These are phyloP conservation scores for Malus hybrid DNA, from an alignment of 331 rosid species.

Conservation along the genomic window DNA sequence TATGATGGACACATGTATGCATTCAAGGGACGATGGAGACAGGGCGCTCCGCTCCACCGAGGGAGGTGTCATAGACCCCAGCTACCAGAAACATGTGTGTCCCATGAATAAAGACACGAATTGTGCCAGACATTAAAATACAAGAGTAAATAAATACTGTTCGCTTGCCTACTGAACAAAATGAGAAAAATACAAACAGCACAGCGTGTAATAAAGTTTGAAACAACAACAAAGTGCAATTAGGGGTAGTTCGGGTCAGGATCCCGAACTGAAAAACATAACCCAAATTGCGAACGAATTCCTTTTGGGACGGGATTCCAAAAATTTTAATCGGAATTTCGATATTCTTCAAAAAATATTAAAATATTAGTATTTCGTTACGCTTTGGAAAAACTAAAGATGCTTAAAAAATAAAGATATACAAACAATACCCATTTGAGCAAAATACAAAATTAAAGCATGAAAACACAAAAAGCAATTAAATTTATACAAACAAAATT, in stretches of 20 bases:
- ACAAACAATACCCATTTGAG: not conserved
- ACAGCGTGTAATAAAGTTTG: too few species aligned
- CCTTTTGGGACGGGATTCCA: too few species aligned
- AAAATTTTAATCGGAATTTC: too few species aligned
- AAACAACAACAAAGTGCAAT: too few species aligned
- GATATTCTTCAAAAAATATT: too few species aligned
- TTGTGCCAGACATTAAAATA: not conserved
- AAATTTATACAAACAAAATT: not conserved
- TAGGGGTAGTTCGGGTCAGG: not conserved
- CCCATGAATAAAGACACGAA: not conserved
- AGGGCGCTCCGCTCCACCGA: not conserved
- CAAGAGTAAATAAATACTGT: not conserved
- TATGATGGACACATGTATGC: not conserved
- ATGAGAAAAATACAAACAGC: not conserved
- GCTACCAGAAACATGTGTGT: not conserved
- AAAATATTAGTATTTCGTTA: too few species aligned
- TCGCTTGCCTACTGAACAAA: not conserved
- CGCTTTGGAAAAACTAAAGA: not conserved
- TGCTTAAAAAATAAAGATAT: too few species aligned
- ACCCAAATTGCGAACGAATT: not conserved
- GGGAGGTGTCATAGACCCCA: not conserved
- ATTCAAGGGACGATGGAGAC: conserved; percentile 2
- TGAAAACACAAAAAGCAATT: not conserved
- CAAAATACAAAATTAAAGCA: not conserved
- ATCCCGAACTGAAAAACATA: not conserved